A percentile compares a stretch with the other conserved stretches of the same genome.
phyloP scores from a whole-genome alignment of 768 basidiomycete species.

The Tylopilus sp. region DNA sequence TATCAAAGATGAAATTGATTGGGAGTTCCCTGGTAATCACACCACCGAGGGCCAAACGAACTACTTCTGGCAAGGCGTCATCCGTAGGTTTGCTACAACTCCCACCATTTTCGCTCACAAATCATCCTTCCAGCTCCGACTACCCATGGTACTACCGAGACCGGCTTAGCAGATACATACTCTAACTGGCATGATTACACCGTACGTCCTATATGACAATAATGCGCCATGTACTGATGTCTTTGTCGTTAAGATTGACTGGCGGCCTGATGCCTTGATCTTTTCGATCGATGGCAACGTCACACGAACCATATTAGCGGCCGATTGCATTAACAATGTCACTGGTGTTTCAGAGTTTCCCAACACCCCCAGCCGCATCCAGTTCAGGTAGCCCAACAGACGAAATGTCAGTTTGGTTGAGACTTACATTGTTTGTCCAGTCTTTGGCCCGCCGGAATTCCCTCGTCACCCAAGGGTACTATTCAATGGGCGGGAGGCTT shows the following conservation, averaged over 20 bases:
- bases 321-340: conserved; percentile 48
- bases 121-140: conserved; percentile 33
- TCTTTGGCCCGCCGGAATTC: conserved; percentile 81
- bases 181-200: conserved; percentile 73
- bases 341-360: conserved; percentile 67
- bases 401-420: background rate
- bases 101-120: background rate
- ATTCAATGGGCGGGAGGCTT: conserved; percentile 78
- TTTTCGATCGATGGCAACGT: conserved; percentile 69
- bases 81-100: conserved; percentile 46
- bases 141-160: conserved; percentile 48
- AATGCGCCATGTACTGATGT: background rate
- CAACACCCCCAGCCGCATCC: conserved; percentile 74
- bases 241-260: conserved; percentile 59
- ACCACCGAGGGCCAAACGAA: conserved; percentile 74
- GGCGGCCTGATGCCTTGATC: conserved; percentile 64
- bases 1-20: conserved; percentile 84
- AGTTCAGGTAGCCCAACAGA: conserved; percentile 57
- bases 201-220: conserved; percentile 37
- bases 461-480: conserved; percentile 58
- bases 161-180: conserved; percentile 59
- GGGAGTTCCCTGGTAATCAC: conserved; percentile 72
- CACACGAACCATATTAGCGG: conserved; percentile 64
- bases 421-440: conserved; percentile 27
- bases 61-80: conserved; percentile 72